Base-by-base conservation (phyloP, 176 grass and related monocot genomes). In the Juncus effusus region DNA sequence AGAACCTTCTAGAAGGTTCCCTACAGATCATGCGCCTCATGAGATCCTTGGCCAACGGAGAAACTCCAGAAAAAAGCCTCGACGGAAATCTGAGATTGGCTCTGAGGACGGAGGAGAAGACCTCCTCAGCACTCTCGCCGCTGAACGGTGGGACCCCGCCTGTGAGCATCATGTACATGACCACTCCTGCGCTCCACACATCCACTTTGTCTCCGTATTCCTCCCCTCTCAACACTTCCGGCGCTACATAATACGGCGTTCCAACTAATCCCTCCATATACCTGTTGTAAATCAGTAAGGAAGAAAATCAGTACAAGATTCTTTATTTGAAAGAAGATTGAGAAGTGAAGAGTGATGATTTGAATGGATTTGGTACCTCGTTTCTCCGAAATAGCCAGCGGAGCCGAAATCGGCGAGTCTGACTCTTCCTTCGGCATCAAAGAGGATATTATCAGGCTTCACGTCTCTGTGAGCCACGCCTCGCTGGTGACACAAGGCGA, bases 141-240 rank as follows among this genome's bases (percentile, higher is more conserved):
- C 76, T 76, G 62, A 95, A 95, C 16, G 90, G 90, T 13, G 85
- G 74, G 16, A 83, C 74, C n/a, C 90, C 89, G 66, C 90, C 86
- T 5, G 90, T 61, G 45, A 95, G 82, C 70, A 95, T 84, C 65
- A 83, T 69, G 74, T 95, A 95, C 70, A 95, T 80, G 56, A 95
- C 83, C 74, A 95, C 90, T 3, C 90, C 90, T 2, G 86, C 86
- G 66, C 90, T 89, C 86, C 90, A 95, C 74, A 89, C 86, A 51
- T 89, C 86, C 3, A 83, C 86, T 81, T 95, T 94, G 8, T 81
- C 90, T 8, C 85, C 90, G 68, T 94, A 94, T 63, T 94, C 82
- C 2, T 57, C 76, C 2, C 85, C 85, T 13, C 69, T 64, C 2
- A 93, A 79, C 59, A 93, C 89, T 81, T 93, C 89, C 11, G 89